Percentiles rank a stretch among this genome's conserved stretches.
Evolutionary conservation across 2,329 filamentous ascomycete species (phyloP).

Genomic region (Fusarium begoniae): DNA sequence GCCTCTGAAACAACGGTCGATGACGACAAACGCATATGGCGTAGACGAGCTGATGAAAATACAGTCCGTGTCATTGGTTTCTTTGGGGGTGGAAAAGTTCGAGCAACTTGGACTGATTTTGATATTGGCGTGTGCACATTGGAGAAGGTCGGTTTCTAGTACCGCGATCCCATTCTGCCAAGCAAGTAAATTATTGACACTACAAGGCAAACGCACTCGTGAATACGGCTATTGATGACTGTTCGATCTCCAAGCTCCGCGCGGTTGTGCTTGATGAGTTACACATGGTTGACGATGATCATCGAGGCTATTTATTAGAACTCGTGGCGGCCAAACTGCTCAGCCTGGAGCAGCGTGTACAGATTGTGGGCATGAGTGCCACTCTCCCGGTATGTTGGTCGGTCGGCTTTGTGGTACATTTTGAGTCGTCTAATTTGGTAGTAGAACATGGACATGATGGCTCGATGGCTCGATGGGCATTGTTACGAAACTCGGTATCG

Average conservation of each 20-base stretch:
- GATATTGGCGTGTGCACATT: conserved; percentile 83
- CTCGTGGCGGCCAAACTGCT: conserved; percentile 78
- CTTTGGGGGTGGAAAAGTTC: conserved; percentile 76
- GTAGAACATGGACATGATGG: conserved; percentile 75
- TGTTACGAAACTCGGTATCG: conserved; percentile 78
- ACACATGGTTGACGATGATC: conserved; percentile 84
- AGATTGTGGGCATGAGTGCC: conserved; percentile 83
- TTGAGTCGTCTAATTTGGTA: background rate
- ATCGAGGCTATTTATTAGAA: conserved; percentile 79
- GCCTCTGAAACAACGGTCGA: conserved; percentile 47
- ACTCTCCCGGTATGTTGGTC: conserved; percentile 69
- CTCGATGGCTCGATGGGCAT: conserved; percentile 75
- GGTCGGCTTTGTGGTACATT: no score
- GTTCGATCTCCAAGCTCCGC: conserved; percentile 69
- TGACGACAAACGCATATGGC: conserved; percentile 57
- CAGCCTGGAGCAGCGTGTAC: conserved; percentile 71
- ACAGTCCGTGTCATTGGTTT: conserved; percentile 74
- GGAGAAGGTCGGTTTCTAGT: conserved; percentile 65
- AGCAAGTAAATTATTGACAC: background rate
- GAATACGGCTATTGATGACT: conserved; percentile 77
- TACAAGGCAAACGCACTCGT: conserved; percentile 76
- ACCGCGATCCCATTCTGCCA: background rate
- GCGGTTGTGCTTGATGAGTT: conserved; percentile 79
- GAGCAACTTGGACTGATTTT: conserved; percentile 75
- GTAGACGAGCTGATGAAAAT: conserved; percentile 64